Conservation (phyloP, 1,284 basidiomycete species). For the Stygiomarasmius scandens region DNA sequence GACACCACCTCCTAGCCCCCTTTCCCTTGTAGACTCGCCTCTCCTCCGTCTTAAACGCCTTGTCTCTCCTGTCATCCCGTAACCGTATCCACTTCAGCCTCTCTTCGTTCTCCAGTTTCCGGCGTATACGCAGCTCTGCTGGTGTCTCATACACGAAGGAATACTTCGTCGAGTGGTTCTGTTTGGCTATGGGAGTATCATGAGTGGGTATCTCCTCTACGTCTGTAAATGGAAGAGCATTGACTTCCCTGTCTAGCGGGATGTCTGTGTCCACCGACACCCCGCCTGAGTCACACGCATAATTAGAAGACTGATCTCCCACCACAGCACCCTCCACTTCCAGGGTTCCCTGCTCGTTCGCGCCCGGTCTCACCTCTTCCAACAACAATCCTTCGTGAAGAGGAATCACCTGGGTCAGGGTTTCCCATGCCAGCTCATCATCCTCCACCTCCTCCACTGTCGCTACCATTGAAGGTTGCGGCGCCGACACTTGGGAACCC, state of each 20-base stretch:
- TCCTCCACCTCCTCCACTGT: not conserved
- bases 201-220: not conserved
- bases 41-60: too few species aligned
- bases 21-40: too few species aligned
- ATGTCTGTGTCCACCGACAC: not conserved
- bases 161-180: slow-evolving; percentile 23
- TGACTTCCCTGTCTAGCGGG: not conserved
- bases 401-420: slow-evolving; percentile 19
- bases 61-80: too few species aligned
- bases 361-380: slow-evolving; percentile 9
- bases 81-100: too few species aligned
- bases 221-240: not conserved
- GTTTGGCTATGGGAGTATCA: not conserved
- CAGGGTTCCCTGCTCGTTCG: too few species aligned
- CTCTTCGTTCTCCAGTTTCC: not conserved
- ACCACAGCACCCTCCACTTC: too few species aligned
- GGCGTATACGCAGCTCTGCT: slow-evolving; percentile 6
- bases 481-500: not conserved
- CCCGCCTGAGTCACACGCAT: not conserved
- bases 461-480: not conserved
- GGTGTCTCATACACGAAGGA: slow-evolving; percentile 19
- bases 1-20: too few species aligned
- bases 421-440: too few species aligned
- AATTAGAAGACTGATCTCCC: not conserved
- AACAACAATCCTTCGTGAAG: slow-evolving; percentile 34